Evolutionary conservation across 2,329 filamentous ascomycete species (phyloP).

Genomic region (Hymenoscyphus fructigenus): DNA sequence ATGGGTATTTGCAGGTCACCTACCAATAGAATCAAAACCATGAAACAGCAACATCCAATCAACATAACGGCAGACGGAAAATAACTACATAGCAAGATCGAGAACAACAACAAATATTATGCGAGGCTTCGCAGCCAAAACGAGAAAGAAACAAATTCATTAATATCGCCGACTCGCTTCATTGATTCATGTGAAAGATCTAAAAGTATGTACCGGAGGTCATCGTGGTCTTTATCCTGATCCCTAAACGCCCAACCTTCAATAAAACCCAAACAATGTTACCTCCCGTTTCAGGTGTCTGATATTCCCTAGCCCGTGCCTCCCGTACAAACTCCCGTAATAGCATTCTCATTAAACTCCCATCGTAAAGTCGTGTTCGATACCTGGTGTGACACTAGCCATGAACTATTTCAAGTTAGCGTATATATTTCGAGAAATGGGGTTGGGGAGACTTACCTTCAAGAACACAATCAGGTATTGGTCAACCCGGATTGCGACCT

Average conservation of each 20-base stretch:
- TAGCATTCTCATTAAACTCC: slow-evolving; percentile 59
- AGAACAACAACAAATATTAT: too few species aligned
- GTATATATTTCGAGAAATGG: background rate
- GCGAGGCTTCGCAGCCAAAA: too few species aligned
- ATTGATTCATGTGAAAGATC: slow-evolving; percentile 1
- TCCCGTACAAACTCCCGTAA: background rate
- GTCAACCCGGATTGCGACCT: slow-evolving; percentile 81
- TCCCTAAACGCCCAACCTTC: slow-evolving; percentile 5
- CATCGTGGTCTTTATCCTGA: slow-evolving; percentile 3
- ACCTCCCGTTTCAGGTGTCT: background rate
- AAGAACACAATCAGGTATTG: slow-evolving; percentile 86
- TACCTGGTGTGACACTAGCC: slow-evolving; percentile 89
- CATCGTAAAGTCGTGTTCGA: slow-evolving; percentile 98
- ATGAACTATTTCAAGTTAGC: slow-evolving; percentile 60
- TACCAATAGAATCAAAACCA: too few species aligned
- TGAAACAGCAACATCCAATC: too few species aligned
- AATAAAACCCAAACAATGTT: background rate
- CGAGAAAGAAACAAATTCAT: background rate
- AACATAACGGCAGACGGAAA: too few species aligned
- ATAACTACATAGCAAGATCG: too few species aligned
- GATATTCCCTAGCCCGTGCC: slow-evolving; percentile 3
- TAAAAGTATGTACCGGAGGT: background rate
- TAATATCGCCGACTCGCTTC: background rate
- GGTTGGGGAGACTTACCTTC: slow-evolving; percentile 52
- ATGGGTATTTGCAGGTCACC: too few species aligned